Evolutionary conservation across 2,329 filamentous ascomycete species (phyloP), one percentile per base, ranked within the genome.

Genomic region (Trichoderma semiorbis): DNA sequence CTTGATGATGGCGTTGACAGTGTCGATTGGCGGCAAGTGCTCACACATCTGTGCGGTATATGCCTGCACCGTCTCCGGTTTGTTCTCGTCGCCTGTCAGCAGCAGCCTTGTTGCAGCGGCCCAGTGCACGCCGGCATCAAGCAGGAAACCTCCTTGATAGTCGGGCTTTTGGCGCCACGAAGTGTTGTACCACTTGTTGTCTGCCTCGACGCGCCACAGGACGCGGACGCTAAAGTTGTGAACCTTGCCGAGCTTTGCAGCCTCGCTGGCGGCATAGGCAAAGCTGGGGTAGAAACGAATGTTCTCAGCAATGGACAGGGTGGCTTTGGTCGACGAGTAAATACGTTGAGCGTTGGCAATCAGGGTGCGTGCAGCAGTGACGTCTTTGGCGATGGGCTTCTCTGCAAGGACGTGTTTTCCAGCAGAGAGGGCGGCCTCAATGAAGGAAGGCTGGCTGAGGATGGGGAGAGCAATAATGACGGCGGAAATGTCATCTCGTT

Each of bases 111-210:
- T 84, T 0, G 82, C 89, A 8, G 92, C 92, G 7, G 90, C 83
- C 73, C 88, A 90, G 79, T 95, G 93, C 30, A 95, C 91, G 57
- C 93, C 92, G 16, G 89, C 91, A 77, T 95, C 92, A 2, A 95
- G 87, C 69, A 94, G 79, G 78, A 94, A 94, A 0, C 93, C 92
- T 69, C 92, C 93, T 80, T 94, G 92, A 78, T 93, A 88, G 67
- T 87, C 84, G 1, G 92, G 92, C 70, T 82, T 86, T 79, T 91
- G 91, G 69, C 93, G 89, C 93, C 92, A 88, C 30, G 81, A 74
- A 3, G 87, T 89, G 62, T 85, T 82, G 74, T 83, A 85, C 77
- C 85, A 88, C 78, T 85, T 84, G 76, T 84, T 78, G 68, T 77
- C 76, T 70, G 74, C 62, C 53, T 76, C 71, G 77, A 85, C 80